Conservation (phyloP, 169 alveolate genomes). For the Cryptosporidium meleagridis region DNA sequence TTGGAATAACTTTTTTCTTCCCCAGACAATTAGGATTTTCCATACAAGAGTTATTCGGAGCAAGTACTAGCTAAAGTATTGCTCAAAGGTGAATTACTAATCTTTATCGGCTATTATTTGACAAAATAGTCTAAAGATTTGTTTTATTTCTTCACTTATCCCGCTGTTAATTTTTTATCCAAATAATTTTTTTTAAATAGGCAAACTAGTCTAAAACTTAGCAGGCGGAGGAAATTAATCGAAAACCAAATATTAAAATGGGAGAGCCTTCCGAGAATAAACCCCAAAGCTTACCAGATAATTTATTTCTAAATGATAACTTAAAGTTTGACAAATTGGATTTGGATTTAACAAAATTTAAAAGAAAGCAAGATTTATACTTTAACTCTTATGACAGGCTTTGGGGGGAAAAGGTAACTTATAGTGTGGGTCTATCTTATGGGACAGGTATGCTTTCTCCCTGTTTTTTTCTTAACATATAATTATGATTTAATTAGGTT, state of each 20-base stretch:
- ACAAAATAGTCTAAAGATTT: neutral
- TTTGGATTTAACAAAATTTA: slow-evolving; percentile 7
- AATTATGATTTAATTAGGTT: slow-evolving; percentile 77
- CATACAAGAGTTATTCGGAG: neutral
- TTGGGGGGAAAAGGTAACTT: slow-evolving; percentile 89
- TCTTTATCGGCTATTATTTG: neutral
- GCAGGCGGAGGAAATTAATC: neutral
- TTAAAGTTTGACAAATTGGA: neutral
- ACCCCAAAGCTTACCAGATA: neutral
- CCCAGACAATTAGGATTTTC: no score
- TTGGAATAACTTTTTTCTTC: no score
- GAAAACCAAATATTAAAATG: neutral
- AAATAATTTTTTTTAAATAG: no score
- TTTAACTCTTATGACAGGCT: slow-evolving; percentile 86
- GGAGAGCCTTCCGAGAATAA: neutral
- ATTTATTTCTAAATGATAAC: slow-evolving; percentile 16
- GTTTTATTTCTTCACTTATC: neutral
- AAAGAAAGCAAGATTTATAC: slow-evolving; percentile 79
- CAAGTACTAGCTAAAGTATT: neutral
- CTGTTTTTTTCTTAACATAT: neutral
- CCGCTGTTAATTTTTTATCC: neutral
- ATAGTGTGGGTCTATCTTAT: slow-evolving; percentile 88
- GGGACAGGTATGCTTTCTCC: slow-evolving; percentile 83
- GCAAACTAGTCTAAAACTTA: neutral
- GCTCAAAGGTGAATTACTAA: no score